Evolutionary conservation across 208 protist species (phyloP).

Genomic region (Tetramitus jugosus): DNA sequence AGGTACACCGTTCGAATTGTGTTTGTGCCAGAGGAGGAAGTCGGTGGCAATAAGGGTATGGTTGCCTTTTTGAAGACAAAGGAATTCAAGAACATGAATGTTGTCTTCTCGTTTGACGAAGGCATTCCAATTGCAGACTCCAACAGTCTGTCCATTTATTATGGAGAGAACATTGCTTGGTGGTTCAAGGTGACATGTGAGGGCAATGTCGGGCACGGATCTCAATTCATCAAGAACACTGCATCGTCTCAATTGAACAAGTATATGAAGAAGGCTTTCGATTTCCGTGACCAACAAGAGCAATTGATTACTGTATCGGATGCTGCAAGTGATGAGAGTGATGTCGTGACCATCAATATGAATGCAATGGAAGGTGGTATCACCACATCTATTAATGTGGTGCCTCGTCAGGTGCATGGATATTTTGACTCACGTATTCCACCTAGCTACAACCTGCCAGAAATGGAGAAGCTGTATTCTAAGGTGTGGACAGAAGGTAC

Average conservation of each 20-base stretch:
- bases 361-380: slow-evolving; percentile 46
- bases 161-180: slow-evolving; percentile 53
- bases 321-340: slow-evolving; percentile 40
- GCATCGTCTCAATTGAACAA: slow-evolving; percentile 46
- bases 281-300: slow-evolving; percentile 36
- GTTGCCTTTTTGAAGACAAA: slow-evolving; percentile 34
- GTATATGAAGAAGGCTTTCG: slow-evolving; percentile 33
- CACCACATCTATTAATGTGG: slow-evolving; percentile 49
- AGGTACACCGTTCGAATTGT: slow-evolving; percentile 41
- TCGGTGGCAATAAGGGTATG: slow-evolving; percentile 53
- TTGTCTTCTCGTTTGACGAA: slow-evolving; percentile 56
- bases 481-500: slow-evolving; percentile 36
- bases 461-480: slow-evolving; percentile 43
- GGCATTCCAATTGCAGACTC: slow-evolving; percentile 43
- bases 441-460: slow-evolving; percentile 38
- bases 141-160: slow-evolving; percentile 50
- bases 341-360: slow-evolving; percentile 58
- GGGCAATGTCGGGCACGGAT: slow-evolving; percentile 52
- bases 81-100: slow-evolving; percentile 45
- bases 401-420: slow-evolving; percentile 46
- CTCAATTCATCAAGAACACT: slow-evolving; percentile 49
- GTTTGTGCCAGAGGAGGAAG: slow-evolving; percentile 52
- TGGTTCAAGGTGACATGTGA: slow-evolving; percentile 45
- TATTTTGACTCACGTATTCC: slow-evolving; percentile 56
- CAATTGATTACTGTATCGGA: slow-evolving; percentile 4